Base-by-base conservation (phyloP, 495 filamentous ascomycete genomes). In the Podospora pseudoanserina region DNA sequence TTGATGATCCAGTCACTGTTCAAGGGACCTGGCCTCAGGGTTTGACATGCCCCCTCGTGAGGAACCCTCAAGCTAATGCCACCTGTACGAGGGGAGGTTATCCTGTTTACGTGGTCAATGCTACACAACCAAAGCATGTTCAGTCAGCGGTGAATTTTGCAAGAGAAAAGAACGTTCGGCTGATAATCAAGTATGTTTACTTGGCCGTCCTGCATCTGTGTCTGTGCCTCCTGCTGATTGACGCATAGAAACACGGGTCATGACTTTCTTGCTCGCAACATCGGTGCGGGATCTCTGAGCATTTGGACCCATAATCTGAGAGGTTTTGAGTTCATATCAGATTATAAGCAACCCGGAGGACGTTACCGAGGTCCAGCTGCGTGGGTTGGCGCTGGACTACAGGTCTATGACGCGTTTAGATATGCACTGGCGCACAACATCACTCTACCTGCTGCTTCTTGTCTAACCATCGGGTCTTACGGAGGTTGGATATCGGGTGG, bases 111-210 rank as follows among this genome's bases (percentile, higher is more conserved):
- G 80, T 82, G 0, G 79, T 88, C 56, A 84, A 85, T 64, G 84
- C 81, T 7, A 81, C 70, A 63, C 79, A 63, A 15, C 76, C 80
- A 6, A 71, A 76, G 26, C 80, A 89, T 66, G 74, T 87, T 34
- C 77, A 80, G 60, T 71, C 77, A 13, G 80, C 82, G 0, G 76
- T 88, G 13, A 80, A 81, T 67, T 87, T 86, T 76, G 86, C 85
- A 6, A 77, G 79, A 27, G 78, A 84, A 18, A 71, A 76, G 13
- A 80, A 80, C 23, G 67, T 88, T 20, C 61, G 70, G 16, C 54
- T 71, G 16, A 64, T 69, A 39, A 55, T 69, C 5, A 49, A 49
- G 39, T 49, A 49, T 11, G 39, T 6, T 49, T 49, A 5, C 15
- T 13, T 49, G 13, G 23, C 23, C 23, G 23, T 23, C 20, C 23